Base-by-base conservation (phyloP, 2,329 filamentous ascomycete genomes). In the Ophiostoma australiae region DNA sequence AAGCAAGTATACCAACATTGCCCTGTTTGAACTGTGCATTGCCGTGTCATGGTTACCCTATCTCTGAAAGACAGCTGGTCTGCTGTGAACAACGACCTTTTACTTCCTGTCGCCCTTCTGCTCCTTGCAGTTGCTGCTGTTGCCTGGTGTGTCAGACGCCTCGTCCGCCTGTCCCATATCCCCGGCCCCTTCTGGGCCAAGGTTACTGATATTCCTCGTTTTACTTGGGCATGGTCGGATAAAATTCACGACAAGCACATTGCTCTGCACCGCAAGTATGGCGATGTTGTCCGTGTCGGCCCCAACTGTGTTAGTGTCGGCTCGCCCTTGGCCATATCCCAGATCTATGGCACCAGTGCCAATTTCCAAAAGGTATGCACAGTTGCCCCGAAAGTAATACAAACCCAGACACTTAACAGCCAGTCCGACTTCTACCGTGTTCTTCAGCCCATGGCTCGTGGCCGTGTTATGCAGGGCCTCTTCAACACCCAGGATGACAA, bases 401-500 rank as follows among this genome's bases (percentile, higher is more conserved):
- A 17, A 20, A 35, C 6, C 15, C 13, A 63, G 17, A 35, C 27
- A 63, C 5, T 11, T 63, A 0, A 35, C 31, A 8, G 15, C 4
- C 13, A 63, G 58, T 63, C 58, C 27, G 11, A 63, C 67, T 71
- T 71, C 37, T 69, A 71, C 68, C 44, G 44, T 5, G 67, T 71
- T 6, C 67, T 71, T 17, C 70, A 71, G 67, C 70, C 70, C 17
- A 48, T 71, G 33, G 67, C 70, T 6, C 70, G 69, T 23, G 70
- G 70, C 7, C 44, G 70, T 5, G 70, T 69, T 4, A 67, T 71
- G 33, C 70, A 71, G 61, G 70, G 70, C 2, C 67, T 71, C 20
- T 71, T 71, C 70, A 71, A 69, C 35, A 71, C 70, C 2, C 70
- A 71, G 11, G 58, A 66, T 27, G 67, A 71, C 41, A 31, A 17